Percentiles rank a stretch among this genome's conserved stretches.
Conservation (phyloP, 176 grass and related monocot species). For the Pontederia crassipes region DNA sequence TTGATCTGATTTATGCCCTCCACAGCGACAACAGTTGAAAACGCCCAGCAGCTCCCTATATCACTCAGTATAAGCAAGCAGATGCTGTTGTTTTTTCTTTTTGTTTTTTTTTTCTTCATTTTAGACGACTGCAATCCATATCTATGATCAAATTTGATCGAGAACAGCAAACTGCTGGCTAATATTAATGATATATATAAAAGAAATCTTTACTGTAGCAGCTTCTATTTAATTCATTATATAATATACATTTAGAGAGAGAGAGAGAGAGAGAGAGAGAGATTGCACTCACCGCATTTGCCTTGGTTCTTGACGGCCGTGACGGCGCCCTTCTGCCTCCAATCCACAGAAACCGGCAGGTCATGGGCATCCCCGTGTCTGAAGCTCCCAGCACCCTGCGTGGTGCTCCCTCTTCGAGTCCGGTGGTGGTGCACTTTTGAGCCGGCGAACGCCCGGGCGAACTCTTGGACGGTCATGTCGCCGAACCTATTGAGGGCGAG, state of each 20-base stretch:
- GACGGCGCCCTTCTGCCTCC: slow-evolving; percentile 32
- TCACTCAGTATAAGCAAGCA: no score
- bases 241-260: neutral
- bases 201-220: neutral
- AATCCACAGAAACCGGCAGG: slow-evolving; percentile 21
- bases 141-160: no score
- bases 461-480: slow-evolving; percentile 78
- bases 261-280: neutral
- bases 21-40: slow-evolving; percentile 24
- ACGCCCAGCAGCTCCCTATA: slow-evolving; percentile 3
- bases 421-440: slow-evolving; percentile 36
- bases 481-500: slow-evolving; percentile 67
- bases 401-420: neutral
- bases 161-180: no score
- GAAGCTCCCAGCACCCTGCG: slow-evolving; percentile 4
- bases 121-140: no score
- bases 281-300: slow-evolving; percentile 16
- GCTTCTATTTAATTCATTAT: neutral
- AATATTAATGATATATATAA: no score
- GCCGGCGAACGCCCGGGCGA: slow-evolving; percentile 37
- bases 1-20: slow-evolving; percentile 20
- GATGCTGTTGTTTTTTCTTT: no score
- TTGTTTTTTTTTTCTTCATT: no score
- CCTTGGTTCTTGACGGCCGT: slow-evolving; percentile 28
- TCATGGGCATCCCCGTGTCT: neutral